A percentile compares a stretch with the other conserved stretches of the same genome.
Evolutionary conservation across 805 yeast genomes (phyloP).

Genomic region (Priceomyces carsonii): DNA sequence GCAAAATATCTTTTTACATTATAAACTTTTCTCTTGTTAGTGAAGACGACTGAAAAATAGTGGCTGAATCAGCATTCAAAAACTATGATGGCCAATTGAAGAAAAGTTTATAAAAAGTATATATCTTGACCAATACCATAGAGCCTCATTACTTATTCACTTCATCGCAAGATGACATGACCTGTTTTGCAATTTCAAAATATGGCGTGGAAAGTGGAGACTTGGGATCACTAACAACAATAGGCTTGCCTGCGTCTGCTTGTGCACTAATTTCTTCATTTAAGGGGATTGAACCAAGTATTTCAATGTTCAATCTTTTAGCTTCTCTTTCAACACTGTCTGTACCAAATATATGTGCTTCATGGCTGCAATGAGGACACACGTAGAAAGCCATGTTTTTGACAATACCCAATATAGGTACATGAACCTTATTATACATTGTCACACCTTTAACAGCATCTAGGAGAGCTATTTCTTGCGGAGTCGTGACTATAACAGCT

Average conservation of each 20-base stretch:
- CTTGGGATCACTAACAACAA: conserved; percentile 46
- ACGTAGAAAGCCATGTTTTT: conserved; percentile 79
- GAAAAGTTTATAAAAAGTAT: no score
- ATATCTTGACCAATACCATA: no score
- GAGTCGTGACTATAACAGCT: conserved; percentile 80
- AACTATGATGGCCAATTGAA: no score
- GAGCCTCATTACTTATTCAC: no score
- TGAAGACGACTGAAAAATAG: no score
- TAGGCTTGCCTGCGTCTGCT: conserved; percentile 68
- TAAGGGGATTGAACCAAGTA: conserved; percentile 70
- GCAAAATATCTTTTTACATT: conserved; percentile 1
- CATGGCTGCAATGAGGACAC: conserved; percentile 77
- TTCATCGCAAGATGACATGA: no score
- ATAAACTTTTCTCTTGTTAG: no score
- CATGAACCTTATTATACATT: conserved; percentile 70
- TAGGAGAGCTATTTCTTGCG: conserved; percentile 79
- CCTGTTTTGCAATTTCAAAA: conserved; percentile 47
- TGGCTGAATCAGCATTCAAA: no score
- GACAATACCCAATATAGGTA: conserved; percentile 75
- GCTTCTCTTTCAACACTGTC: conserved; percentile 60
- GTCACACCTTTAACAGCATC: conserved; percentile 81
- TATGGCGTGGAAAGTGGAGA: conserved; percentile 44
- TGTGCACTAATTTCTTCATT: conserved; percentile 57
- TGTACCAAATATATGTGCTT: conserved; percentile 71
- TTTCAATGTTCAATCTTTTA: conserved; percentile 42